Conservation (phyloP, 2,329 filamentous ascomycete species). For the Ceratocystis ficicola region DNA sequence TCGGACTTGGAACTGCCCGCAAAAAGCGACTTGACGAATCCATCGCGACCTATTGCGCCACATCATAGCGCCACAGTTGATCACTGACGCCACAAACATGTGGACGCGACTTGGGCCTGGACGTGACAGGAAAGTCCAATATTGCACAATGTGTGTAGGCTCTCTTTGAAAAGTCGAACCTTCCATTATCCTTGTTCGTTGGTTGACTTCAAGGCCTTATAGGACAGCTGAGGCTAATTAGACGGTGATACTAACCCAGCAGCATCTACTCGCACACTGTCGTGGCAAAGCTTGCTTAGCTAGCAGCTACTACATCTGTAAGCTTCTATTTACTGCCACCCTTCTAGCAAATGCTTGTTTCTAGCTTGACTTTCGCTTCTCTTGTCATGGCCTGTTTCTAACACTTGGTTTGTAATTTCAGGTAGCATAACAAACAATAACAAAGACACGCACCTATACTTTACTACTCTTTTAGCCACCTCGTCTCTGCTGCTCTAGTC, state of each 20-base stretch:
- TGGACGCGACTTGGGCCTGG: constrained; percentile 10
- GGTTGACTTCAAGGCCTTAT: too few species aligned
- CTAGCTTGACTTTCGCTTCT: neutral
- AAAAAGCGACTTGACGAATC: neutral
- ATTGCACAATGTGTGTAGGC: too few species aligned
- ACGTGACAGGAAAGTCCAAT: neutral
- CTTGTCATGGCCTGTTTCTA: neutral
- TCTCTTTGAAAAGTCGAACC: too few species aligned
- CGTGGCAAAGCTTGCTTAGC: too few species aligned
- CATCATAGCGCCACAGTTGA: neutral
- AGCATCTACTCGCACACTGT: neutral
- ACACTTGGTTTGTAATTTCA: neutral
- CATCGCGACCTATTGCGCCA: constrained; percentile 14
- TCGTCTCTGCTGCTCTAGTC: neutral
- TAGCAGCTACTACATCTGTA: neutral
- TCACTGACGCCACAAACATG: neutral
- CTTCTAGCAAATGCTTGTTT: neutral
- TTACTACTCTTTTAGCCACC: neutral
- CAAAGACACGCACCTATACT: neutral
- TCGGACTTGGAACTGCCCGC: constrained; percentile 1
- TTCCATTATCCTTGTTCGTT: too few species aligned
- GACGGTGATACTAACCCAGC: neutral
- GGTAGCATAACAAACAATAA: neutral
- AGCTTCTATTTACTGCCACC: neutral
- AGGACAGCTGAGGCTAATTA: too few species aligned